Base-by-base conservation (phyloP, 1,139 yeast genomes). In the Yamadazyma jaroonii region DNA sequence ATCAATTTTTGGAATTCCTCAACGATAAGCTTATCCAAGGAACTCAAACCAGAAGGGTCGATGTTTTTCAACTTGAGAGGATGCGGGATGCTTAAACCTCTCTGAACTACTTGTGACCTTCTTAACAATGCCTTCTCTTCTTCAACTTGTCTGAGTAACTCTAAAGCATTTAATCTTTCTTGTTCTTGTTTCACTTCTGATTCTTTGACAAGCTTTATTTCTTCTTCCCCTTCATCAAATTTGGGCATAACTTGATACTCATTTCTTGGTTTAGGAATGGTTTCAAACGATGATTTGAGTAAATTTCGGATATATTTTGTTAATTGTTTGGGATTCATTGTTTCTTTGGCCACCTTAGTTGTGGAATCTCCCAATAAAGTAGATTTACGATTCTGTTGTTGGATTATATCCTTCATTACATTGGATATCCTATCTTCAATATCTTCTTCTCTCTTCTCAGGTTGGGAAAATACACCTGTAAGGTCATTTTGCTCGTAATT, bases 21-120 rank as follows among this genome's bases (percentile, higher is more conserved):
- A 8, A 55, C 57, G 0, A 81, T 61, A n/a, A 52, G 40, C 9
- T 42, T 29, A 2, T 56, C 57, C 3, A 65, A 25, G 1, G 32
- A 38, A 4, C 40, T 34, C 6, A 38, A 28, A 8, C 29, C 25
- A 1, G 38, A 37, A n/a, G 33, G 6, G 8, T 39, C 42, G 9
- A 38, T 12, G 6, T 9, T 15, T 15, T 38, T 51, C 1, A 53
- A 24, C 0, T 39, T 26, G 2, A 45, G 38, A 0, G 73, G 62
- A 11, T 59, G 33, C 0, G 87, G 86, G 9, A 82, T 60, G 0
- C 72, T 68, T n/a, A 82, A 61, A 0, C 64, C 72, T 33, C 58
- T 53, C 45, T 76, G 79, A 0, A 79, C 57, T 0, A 67, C 83
- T 43, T 67, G 74, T 0, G 87, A 76, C 35, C 74, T 52, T 38